Evolutionary conservation across 2,329 filamentous ascomycete genomes (phyloP).

Genomic region (Coniochaeta ligniaria): DNA sequence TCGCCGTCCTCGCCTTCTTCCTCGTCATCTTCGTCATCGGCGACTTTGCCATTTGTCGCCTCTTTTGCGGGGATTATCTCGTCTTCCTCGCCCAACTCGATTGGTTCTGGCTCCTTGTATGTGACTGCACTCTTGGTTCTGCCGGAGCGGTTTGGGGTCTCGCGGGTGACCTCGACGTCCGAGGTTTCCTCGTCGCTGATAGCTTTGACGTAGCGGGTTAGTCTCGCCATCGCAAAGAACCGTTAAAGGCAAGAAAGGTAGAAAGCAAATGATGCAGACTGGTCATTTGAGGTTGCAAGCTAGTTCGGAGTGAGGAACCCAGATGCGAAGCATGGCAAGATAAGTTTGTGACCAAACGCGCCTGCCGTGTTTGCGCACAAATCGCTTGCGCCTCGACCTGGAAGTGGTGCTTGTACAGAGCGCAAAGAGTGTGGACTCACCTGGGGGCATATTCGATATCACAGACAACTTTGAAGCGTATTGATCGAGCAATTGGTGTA

Average conservation of each 20-base stretch:
- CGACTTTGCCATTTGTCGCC: constrained; percentile 5
- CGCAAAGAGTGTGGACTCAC: background rate
- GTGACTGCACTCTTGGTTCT: constrained; percentile 1
- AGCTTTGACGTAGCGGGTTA: constrained; percentile 16
- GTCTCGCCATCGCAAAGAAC: background rate
- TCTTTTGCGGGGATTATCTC: constrained; percentile 14
- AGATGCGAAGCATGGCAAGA: background rate
- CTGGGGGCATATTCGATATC: background rate
- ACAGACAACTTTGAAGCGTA: background rate
- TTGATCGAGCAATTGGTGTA: background rate
- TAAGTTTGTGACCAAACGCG: background rate
- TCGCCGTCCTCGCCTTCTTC: constrained; percentile 25
- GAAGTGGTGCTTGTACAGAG: background rate
- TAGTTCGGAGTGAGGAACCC: background rate
- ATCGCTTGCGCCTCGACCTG: background rate
- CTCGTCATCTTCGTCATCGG: constrained; percentile 12
- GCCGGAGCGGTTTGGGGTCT: background rate
- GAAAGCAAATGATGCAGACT: background rate
- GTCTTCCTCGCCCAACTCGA: constrained; percentile 13
- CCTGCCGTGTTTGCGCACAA: background rate
- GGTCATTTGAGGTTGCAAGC: background rate
- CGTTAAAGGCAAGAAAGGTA: background rate
- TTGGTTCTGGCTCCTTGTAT: constrained; percentile 6
- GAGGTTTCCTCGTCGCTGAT: constrained; percentile 35
- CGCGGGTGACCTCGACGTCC: constrained; percentile 11